phyloP scores from a whole-genome alignment of 495 filamentous ascomycete species.

The Aspergillus conjunctus region DNA sequence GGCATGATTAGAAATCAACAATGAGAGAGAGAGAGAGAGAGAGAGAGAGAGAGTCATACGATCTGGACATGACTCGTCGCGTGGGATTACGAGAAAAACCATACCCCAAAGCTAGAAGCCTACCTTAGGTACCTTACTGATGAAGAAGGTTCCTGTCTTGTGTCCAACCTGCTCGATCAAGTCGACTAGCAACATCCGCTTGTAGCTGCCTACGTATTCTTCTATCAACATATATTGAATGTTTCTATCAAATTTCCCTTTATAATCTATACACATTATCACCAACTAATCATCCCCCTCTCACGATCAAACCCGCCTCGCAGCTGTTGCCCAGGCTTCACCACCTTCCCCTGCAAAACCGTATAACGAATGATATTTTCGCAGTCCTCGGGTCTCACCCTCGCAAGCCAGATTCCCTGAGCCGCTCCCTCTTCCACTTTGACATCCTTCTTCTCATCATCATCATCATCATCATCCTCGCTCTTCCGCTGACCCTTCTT shows the following conservation, averaged over 20 bases:
- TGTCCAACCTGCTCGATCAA: no score
- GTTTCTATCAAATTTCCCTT: background rate
- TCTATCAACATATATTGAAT: background rate
- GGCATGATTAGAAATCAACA: no score
- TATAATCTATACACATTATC: constrained; percentile 34
- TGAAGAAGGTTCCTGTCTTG: no score
- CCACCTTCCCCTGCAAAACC: constrained; percentile 87
- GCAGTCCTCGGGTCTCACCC: constrained; percentile 87
- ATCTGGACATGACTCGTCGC: no score
- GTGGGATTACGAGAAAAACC: no score
- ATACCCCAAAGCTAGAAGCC: no score
- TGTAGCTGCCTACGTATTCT: background rate
- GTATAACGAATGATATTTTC: constrained; percentile 92
- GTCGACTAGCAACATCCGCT: no score
- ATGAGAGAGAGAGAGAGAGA: no score
- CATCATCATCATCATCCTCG: background rate
- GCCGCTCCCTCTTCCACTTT: constrained; percentile 61
- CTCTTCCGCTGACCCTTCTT: constrained; percentile 42
- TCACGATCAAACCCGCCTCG: constrained; percentile 87
- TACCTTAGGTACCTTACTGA: no score
- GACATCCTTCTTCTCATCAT: constrained; percentile 31
- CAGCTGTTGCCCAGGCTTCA: constrained; percentile 82
- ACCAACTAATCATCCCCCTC: constrained; percentile 82
- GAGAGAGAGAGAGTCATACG: no score
- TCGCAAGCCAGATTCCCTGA: constrained; percentile 93